phyloP scores from a whole-genome alignment of 495 filamentous ascomycete species.

The Astrothelium macrocarpum region DNA sequence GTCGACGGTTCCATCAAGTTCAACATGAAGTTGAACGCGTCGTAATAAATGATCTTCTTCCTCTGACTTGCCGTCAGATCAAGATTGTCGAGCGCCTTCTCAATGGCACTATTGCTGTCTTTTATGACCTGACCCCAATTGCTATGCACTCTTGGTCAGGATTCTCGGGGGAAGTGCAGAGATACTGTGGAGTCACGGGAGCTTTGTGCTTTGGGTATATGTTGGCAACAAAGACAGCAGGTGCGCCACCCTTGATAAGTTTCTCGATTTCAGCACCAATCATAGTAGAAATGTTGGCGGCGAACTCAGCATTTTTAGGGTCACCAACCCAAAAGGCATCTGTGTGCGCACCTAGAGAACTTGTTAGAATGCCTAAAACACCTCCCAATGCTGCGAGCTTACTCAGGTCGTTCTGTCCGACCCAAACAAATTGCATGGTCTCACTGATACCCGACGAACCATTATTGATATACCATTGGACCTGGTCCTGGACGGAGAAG shows the following conservation, averaged over 20 bases:
- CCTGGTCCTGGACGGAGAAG: slow-evolving; percentile 19
- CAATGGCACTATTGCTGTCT: slow-evolving; percentile 13
- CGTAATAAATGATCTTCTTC: slow-evolving; percentile 22
- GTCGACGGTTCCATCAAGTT: slow-evolving; percentile 9
- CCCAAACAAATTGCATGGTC: slow-evolving; percentile 20
- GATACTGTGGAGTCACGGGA: slow-evolving; percentile 15
- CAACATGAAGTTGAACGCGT: slow-evolving; percentile 19
- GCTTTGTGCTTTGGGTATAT: slow-evolving; percentile 21
- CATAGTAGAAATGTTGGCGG: slow-evolving; percentile 10
- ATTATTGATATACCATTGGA: slow-evolving; percentile 14
- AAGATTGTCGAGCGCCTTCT: slow-evolving; percentile 7
- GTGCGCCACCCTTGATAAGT: slow-evolving; percentile 15
- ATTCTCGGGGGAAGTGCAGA: slow-evolving; percentile 11
- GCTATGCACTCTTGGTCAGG: slow-evolving; percentile 10
- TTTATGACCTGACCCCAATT: slow-evolving; percentile 19
- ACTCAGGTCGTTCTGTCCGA: slow-evolving; percentile 18
- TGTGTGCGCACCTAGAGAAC: slow-evolving; percentile 5
- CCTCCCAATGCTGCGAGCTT: neutral
- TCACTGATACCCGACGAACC: slow-evolving; percentile 11
- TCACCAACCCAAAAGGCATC: slow-evolving; percentile 21
- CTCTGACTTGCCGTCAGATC: slow-evolving; percentile 8
- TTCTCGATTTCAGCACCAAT: slow-evolving; percentile 12
- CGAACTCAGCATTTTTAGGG: slow-evolving; percentile 18
- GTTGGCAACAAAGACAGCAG: slow-evolving; percentile 20
- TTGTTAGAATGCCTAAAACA: neutral